A percentile compares a stretch with the other conserved stretches of the same genome.
These are phyloP conservation scores for Excoecaria cochinchinensis DNA, from an alignment of 345 rosid species.

Conservation along the genomic window DNA sequence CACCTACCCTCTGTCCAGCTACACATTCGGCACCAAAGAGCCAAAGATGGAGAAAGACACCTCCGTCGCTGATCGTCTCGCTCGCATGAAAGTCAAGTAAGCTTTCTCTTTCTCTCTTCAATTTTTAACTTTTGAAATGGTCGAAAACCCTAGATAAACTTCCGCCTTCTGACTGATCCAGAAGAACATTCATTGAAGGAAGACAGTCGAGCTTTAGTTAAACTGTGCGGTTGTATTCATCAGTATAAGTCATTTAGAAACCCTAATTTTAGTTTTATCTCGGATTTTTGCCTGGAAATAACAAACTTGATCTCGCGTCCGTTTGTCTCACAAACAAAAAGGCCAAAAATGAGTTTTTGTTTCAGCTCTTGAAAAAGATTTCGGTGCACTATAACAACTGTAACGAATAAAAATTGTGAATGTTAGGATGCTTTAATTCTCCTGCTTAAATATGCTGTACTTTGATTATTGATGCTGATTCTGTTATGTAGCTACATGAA, in stretches of 20 bases:
- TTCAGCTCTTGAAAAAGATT: not conserved
- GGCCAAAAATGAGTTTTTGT: not conserved
- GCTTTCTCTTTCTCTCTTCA: not conserved
- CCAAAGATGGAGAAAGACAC: slow-evolving; percentile 96
- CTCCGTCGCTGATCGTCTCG: slow-evolving; percentile 95
- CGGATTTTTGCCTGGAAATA: not conserved
- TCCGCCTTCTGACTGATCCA: not conserved
- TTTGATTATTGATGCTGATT: slow-evolving; percentile 19
- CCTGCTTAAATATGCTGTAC: not conserved
- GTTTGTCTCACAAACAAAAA: not conserved
- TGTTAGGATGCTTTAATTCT: not conserved
- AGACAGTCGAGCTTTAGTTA: not conserved
- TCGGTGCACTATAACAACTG: not conserved
- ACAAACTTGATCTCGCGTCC: not conserved
- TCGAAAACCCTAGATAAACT: slow-evolving; percentile 48
- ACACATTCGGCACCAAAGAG: slow-evolving; percentile 94
- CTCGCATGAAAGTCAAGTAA: slow-evolving; percentile 98
- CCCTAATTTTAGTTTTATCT: slow-evolving; percentile 15
- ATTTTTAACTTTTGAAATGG: not conserved
- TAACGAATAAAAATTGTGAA: not conserved
- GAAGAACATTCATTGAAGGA: not conserved
- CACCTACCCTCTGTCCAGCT: slow-evolving; percentile 86
- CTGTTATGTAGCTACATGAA: slow-evolving; percentile 71
- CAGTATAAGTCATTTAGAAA: slow-evolving; percentile 13
- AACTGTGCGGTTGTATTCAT: not conserved